Percentiles rank a stretch among this genome's conserved stretches.
phyloP scores from a whole-genome alignment of 495 filamentous ascomycete genomes.

The Penicillium pancosmium region DNA sequence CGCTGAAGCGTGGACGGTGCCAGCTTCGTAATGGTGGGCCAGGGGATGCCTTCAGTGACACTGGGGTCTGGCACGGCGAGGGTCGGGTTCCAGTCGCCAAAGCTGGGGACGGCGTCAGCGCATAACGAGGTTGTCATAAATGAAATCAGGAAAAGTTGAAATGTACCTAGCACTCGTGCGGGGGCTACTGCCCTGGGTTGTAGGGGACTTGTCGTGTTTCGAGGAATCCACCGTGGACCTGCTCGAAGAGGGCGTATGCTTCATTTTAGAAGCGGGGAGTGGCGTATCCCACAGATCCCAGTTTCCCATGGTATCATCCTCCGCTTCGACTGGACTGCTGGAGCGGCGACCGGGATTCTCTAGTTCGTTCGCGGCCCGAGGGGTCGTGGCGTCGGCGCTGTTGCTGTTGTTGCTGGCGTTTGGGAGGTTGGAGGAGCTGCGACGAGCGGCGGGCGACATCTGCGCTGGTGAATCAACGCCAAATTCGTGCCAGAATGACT shows the following conservation, averaged over 20 bases:
- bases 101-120: conserved; percentile 38
- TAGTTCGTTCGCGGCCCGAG: conserved; percentile 36
- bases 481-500: conserved; percentile 57
- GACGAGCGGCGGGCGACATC: conserved; percentile 42
- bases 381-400: conserved; percentile 29
- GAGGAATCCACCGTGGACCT: conserved; percentile 46
- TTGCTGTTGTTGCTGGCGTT: conserved; percentile 15
- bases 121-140: conserved; percentile 36
- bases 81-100: conserved; percentile 46
- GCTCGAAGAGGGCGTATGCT: conserved; percentile 51
- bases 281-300: conserved; percentile 75
- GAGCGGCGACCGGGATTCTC: conserved; percentile 36
- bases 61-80: conserved; percentile 37
- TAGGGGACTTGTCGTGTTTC: conserved; percentile 49
- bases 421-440: conserved; percentile 24
- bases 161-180: conserved; percentile 58
- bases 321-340: conserved; percentile 29
- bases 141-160: conserved; percentile 37
- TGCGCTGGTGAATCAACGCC: conserved; percentile 55
- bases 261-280: conserved; percentile 39
- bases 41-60: conserved; percentile 63
- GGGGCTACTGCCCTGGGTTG: conserved; percentile 50
- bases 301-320: conserved; percentile 60
- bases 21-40: conserved; percentile 65
- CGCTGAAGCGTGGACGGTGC: conserved; percentile 67